Evolutionary conservation across 768 basidiomycete genomes (phyloP).

Genomic region (Boletus subparvulus): DNA sequence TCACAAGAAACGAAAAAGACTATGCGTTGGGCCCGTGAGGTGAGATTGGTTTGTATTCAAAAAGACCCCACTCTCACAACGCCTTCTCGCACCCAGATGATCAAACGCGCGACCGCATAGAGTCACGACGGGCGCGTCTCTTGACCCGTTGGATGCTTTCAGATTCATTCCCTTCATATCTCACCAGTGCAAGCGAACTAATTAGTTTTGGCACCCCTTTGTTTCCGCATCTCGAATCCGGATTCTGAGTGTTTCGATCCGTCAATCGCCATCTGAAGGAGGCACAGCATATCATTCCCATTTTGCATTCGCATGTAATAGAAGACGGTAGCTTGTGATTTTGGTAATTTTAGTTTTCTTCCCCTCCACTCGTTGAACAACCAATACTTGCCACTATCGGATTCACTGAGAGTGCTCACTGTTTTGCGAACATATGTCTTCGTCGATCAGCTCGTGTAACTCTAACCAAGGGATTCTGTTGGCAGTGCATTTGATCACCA

Average conservation of each 20-base stretch:
- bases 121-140: conserved; percentile 21
- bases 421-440: conserved; percentile 6
- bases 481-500: conserved; percentile 1
- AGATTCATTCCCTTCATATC: conserved; percentile 34
- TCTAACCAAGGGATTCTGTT: conserved; percentile 8
- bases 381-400: conserved; percentile 9
- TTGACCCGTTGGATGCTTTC: conserved; percentile 27
- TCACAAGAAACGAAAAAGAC: conserved; percentile 82
- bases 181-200: conserved; percentile 52
- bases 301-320: conserved; percentile 58
- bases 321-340: conserved; percentile 39
- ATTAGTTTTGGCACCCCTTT: conserved; percentile 22
- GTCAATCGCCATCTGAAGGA: conserved; percentile 67
- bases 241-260: conserved; percentile 21
- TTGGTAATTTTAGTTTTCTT: conserved; percentile 27
- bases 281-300: conserved; percentile 51
- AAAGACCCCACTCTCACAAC: not conserved
- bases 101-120: conserved; percentile 77
- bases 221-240: conserved; percentile 13
- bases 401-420: conserved; percentile 3
- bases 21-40: conserved; percentile 92
- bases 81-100: conserved; percentile 50
- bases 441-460: conserved; percentile 14
- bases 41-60: conserved; percentile 34
- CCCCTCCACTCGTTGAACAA: conserved; percentile 1